phyloP scores from a whole-genome alignment of 1,284 basidiomycete species.

The Melampsora americana region DNA sequence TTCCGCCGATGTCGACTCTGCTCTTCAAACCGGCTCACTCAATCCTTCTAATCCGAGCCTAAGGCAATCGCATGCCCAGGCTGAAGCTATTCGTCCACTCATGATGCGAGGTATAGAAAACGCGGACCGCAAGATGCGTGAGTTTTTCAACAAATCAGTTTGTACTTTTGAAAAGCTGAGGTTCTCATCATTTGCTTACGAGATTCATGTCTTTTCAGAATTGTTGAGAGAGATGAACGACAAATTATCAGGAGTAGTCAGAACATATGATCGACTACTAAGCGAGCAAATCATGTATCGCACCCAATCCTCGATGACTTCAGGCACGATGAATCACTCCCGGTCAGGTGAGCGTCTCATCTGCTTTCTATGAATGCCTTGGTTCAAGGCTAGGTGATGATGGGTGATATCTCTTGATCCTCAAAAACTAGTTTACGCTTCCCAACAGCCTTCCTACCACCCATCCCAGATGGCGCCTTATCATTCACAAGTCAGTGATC shows the following conservation, averaged over 20 bases:
- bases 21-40: conserved; percentile 14
- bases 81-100: conserved; percentile 62
- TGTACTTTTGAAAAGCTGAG: not conserved
- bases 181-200: conserved; percentile 16
- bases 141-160: conserved; percentile 54
- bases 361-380: too few relatives aligned
- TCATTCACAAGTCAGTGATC: too few relatives aligned
- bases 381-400: too few relatives aligned
- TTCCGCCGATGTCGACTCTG: conserved; percentile 34
- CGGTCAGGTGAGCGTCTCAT: too few relatives aligned
- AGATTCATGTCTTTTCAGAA: conserved; percentile 59
- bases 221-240: conserved; percentile 86
- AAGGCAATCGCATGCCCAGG: conserved; percentile 21
- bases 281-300: conserved; percentile 68
- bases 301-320: conserved; percentile 4
- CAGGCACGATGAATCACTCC: too few relatives aligned
- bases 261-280: conserved; percentile 79
- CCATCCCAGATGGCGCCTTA: too few relatives aligned
- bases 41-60: conserved; percentile 21
- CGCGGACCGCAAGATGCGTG: conserved; percentile 77
- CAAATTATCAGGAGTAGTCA: conserved; percentile 84
- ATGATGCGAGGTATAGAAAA: conserved; percentile 80
- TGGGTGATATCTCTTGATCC: too few relatives aligned
- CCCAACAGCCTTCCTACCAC: too few relatives aligned
- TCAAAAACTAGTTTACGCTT: too few relatives aligned